These are phyloP conservation scores for Syzygium oleosum DNA, from an alignment of 345 rosid species.

Conservation along the genomic window DNA sequence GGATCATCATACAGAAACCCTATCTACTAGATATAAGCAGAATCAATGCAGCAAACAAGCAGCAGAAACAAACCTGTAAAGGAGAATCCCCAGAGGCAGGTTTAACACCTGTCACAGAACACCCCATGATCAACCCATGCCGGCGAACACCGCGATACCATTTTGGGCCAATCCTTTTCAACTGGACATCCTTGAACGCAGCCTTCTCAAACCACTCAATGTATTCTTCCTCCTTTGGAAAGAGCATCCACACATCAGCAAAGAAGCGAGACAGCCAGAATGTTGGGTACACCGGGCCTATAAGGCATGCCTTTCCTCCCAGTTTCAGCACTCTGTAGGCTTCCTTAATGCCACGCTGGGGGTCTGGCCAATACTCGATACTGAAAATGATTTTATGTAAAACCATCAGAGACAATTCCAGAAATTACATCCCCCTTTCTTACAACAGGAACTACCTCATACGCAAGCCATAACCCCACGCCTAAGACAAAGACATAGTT, in stretches of 20 bases:
- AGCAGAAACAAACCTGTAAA: conserved; percentile 49
- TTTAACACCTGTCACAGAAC: conserved; percentile 94
- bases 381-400: conserved; percentile 23
- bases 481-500: background rate
- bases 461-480: background rate
- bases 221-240: conserved; percentile 99
- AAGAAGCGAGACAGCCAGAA: conserved; percentile 97
- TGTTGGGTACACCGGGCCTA: conserved; percentile 97
- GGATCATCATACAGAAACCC: background rate
- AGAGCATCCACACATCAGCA: conserved; percentile 98
- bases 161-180: conserved; percentile 96
- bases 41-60: background rate
- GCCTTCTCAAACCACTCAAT: conserved; percentile 93
- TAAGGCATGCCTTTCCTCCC: conserved; percentile 87
- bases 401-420: background rate
- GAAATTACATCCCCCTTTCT: background rate
- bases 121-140: conserved; percentile 97
- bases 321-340: conserved; percentile 92
- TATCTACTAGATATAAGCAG: background rate
- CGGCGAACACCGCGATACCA: conserved; percentile 99
- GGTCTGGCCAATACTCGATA: conserved; percentile 99
- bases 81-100: conserved; percentile 98
- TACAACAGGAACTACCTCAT: background rate
- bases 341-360: conserved; percentile 93
- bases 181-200: conserved; percentile 85